Evolutionary conservation across 345 rosid genomes (phyloP).

Genomic region (Eucalyptus cloeziana): DNA sequence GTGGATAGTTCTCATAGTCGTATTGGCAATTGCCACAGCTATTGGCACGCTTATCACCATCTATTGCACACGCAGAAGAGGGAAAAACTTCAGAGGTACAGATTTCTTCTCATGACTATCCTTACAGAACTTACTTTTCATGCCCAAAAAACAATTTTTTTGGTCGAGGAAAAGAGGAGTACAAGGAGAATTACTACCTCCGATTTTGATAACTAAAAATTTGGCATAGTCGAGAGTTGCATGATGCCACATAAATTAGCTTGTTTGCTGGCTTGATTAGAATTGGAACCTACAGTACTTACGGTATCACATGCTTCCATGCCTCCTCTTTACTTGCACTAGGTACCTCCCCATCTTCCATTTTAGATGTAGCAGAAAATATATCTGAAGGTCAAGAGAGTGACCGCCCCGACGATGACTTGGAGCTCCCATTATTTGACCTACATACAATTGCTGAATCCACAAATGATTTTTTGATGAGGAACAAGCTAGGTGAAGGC

Average conservation of each 20-base stretch:
- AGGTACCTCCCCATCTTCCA: not conserved
- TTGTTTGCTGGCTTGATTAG: not conserved
- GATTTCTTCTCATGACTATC: not conserved
- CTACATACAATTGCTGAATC: not conserved
- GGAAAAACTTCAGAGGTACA: not conserved
- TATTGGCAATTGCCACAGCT: not conserved
- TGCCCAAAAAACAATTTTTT: not conserved
- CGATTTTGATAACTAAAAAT: not conserved
- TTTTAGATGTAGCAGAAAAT: not conserved
- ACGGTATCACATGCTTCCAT: not conserved
- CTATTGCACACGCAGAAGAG: not conserved
- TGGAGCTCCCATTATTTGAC: not conserved
- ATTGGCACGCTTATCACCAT: not conserved
- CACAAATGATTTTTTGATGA: constrained; percentile 2
- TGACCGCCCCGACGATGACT: not conserved
- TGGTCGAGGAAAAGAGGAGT: not conserved
- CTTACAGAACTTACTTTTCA: not conserved
- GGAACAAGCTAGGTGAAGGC: constrained; percentile 21
- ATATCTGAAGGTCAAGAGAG: not conserved
- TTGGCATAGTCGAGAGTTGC: not conserved
- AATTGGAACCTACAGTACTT: not conserved
- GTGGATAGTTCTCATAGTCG: not conserved
- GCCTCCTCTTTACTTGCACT: not conserved
- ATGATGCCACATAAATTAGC: not conserved
- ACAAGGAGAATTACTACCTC: not conserved